Base-by-base conservation (phyloP, 495 filamentous ascomycete genomes). In the Tuber microsphaerosporum region DNA sequence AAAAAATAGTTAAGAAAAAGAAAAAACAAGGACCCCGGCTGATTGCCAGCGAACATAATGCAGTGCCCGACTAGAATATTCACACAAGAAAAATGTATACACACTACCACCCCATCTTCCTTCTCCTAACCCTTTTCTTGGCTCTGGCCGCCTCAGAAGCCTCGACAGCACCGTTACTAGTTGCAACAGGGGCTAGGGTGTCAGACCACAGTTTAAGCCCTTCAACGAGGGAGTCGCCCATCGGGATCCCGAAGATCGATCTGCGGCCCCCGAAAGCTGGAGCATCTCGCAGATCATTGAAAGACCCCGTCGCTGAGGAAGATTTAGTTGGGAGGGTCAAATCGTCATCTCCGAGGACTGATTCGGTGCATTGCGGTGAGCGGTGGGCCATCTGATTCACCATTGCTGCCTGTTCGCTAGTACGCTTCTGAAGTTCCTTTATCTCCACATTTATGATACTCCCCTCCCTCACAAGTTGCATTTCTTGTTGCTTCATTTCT, bases 351-450 rank as follows among this genome's bases (percentile, higher is more conserved):
- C 51, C 51, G 51, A 61, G 22, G 51, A 61, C n/a, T 61, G 51
- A 61, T 61, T 31, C 51, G 31, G 51, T 61, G n/a, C 22, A 26
- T n/a, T 31, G 51, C 10, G 51, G 51, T 61, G 51, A 61, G 51
- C 2, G n/a, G 26, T 61, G 51, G 22, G 51, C 3, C n/a, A 61
- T n/a, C 10, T n/a, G 51, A 61, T 61, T 61, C n/a, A 61, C 51
- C 51, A 61, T 61, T 61, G 51, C n/a, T 26, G 51, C n/a, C 9
- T 61, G 51, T 14, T 61, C 51, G 1, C 51, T 26, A 26, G 51
- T 61, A 26, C 51, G 51, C 51, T 61, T 61, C 51, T 61, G 51
- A 61, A 61, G 51, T 61, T 61, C 51, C 51, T 61, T 61, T 61
- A 61, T 61, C n/a, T 61, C 51, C 22, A 61, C 51, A 8, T 31